These are phyloP conservation scores for Lentinus polychrous DNA, from an alignment of 1,284 basidiomycete species.

Conservation along the genomic window DNA sequence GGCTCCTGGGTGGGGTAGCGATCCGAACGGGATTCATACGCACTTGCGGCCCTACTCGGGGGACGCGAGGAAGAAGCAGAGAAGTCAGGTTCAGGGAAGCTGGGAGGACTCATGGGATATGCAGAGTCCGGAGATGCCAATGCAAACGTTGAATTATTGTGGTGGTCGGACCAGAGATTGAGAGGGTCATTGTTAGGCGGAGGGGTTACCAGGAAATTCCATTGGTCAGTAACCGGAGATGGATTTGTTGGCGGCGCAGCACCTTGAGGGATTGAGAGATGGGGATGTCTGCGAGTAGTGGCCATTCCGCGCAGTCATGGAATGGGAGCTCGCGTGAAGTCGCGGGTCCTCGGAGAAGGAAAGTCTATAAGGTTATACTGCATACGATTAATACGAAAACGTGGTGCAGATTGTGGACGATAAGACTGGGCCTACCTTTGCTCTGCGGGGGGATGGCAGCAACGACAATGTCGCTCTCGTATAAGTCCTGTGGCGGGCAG, in stretches of 20 bases:
- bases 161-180: slow-evolving; percentile 25
- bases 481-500: too few species aligned
- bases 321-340: background rate
- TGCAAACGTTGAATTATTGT: slow-evolving; percentile 13
- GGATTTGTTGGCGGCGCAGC: slow-evolving; percentile 26
- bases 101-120: slow-evolving; percentile 16
- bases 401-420: background rate
- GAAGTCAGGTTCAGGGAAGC: slow-evolving; percentile 25
- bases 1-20: slow-evolving; percentile 43
- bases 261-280: slow-evolving; percentile 33
- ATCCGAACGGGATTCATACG: slow-evolving; percentile 25
- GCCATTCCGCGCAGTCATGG: slow-evolving; percentile 6
- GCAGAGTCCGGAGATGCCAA: slow-evolving; percentile 15
- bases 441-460: too few species aligned
- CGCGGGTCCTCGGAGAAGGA: background rate
- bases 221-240: slow-evolving; percentile 20
- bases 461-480: too few species aligned
- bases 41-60: slow-evolving; percentile 31
- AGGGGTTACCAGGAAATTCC: slow-evolving; percentile 22
- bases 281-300: slow-evolving; percentile 26
- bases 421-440: background rate
- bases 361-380: background rate
- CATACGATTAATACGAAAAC: background rate
- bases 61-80: slow-evolving; percentile 20
- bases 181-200: slow-evolving; percentile 24